A percentile compares a stretch with the other conserved stretches of the same genome.
These are phyloP conservation scores for Lolium perenne DNA, from an alignment of 176 grass and related monocot genomes.

Conservation along the genomic window DNA sequence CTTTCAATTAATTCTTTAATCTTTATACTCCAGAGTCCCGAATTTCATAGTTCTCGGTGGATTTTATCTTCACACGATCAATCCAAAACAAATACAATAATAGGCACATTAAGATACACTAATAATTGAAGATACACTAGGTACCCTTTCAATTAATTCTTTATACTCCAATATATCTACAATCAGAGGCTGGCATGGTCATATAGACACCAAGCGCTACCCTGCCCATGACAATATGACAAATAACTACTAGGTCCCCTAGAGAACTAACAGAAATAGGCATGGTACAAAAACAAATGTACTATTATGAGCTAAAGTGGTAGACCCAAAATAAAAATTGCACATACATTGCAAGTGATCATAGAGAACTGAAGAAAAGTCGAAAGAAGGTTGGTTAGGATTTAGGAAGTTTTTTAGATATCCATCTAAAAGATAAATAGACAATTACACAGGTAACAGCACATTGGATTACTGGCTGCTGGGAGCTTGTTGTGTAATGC, in stretches of 20 bases:
- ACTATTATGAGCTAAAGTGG: not conserved
- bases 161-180: not conserved
- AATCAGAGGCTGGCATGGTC: not conserved
- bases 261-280: not conserved
- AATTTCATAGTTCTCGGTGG: not conserved
- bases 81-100: not conserved
- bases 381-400: not conserved
- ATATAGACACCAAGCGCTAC: conserved; percentile 8
- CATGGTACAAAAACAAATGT: not conserved
- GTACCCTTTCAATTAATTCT: not conserved
- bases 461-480: not conserved
- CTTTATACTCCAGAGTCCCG: too few species aligned
- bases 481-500: not conserved
- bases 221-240: not conserved
- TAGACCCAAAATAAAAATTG: not conserved
- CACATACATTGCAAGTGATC: conserved; percentile 1
- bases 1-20: not conserved
- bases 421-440: not conserved
- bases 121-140: conserved; percentile 7
- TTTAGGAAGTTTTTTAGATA: not conserved
- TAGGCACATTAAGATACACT: conserved; percentile 1
- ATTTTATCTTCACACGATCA: not conserved
- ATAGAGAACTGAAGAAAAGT: not conserved
- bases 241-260: not conserved
- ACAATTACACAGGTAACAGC: not conserved